Percentiles rank a stretch among this genome's conserved stretches.
phyloP scores from a whole-genome alignment of 805 yeast genomes.

The Schizosaccharomyces lindneri region DNA sequence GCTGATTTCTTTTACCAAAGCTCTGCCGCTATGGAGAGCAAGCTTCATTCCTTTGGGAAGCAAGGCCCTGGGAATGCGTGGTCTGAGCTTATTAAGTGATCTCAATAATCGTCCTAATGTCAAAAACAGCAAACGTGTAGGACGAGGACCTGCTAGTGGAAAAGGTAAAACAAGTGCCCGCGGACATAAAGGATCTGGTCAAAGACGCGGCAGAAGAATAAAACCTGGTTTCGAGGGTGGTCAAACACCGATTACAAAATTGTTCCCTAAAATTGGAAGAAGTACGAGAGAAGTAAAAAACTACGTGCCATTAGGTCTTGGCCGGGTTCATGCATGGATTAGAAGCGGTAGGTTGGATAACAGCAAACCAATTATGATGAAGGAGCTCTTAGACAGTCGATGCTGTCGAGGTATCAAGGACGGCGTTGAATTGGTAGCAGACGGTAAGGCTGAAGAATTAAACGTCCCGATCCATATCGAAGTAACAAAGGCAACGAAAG shows the following conservation, averaged over 20 bases:
- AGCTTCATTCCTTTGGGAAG: not conserved
- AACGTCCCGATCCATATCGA: slow-evolving; percentile 45
- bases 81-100: not conserved
- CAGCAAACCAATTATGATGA: slow-evolving; percentile 33
- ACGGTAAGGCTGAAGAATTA: slow-evolving; percentile 15
- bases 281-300: slow-evolving; percentile 9
- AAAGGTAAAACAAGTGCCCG: slow-evolving; percentile 88
- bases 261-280: slow-evolving; percentile 77
- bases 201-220: slow-evolving; percentile 57
- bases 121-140: not conserved
- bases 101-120: not conserved
- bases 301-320: slow-evolving; percentile 26
- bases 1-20: no score
- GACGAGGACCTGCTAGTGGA: slow-evolving; percentile 2
- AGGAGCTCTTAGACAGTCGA: slow-evolving; percentile 51
- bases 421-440: slow-evolving; percentile 61
- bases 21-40: no score
- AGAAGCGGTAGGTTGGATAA: slow-evolving; percentile 37
- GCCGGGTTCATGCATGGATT: slow-evolving; percentile 45
- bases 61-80: not conserved
- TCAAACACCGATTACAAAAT: slow-evolving; percentile 71
- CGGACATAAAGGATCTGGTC: slow-evolving; percentile 75
- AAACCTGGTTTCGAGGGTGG: slow-evolving; percentile 97
- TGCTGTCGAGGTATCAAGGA: slow-evolving; percentile 45
- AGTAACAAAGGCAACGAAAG: slow-evolving; percentile 54